A percentile compares a stretch with the other conserved stretches of the same genome.
Evolutionary conservation across 1,139 yeast species (phyloP).

Genomic region (Barnettozyma hawaiiensis): DNA sequence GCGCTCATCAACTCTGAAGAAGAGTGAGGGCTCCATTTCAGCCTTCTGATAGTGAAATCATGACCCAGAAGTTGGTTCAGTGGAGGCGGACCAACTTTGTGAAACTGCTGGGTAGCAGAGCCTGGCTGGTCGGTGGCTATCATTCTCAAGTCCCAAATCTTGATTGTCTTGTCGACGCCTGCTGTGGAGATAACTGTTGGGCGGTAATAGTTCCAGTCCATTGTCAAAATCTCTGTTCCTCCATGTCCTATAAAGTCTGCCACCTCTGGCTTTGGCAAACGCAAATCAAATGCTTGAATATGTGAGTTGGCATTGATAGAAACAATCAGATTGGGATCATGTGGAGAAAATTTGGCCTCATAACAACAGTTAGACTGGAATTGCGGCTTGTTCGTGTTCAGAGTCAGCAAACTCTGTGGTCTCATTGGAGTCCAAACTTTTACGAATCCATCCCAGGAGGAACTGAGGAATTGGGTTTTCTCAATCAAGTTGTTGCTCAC

Average conservation of each 20-base stretch:
- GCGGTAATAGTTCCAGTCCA: conserved; percentile 90
- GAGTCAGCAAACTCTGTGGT: conserved; percentile 52
- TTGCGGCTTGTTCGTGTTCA: conserved; percentile 29
- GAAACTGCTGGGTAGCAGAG: conserved; percentile 26
- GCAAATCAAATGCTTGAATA: conserved; percentile 78
- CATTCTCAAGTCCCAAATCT: conserved; percentile 87
- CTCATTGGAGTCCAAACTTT: conserved; percentile 69
- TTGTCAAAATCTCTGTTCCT: conserved; percentile 72
- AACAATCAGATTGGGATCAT: conserved; percentile 62
- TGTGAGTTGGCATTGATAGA: conserved; percentile 80
- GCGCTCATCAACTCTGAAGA: conserved; percentile 66
- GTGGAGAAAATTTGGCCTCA: conserved; percentile 82
- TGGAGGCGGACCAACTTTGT: conserved; percentile 58
- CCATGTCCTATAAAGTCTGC: conserved; percentile 69
- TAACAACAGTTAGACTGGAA: conserved; percentile 52
- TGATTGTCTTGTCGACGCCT: conserved; percentile 80
- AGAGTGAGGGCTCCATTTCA: conserved; percentile 86
- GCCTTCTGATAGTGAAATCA: conserved; percentile 78
- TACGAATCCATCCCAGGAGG: conserved; percentile 91
- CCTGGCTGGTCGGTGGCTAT: conserved; percentile 39
- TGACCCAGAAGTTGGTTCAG: conserved; percentile 79
- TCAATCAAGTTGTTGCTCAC: conserved; percentile 85
- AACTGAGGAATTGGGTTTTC: conserved; percentile 62
- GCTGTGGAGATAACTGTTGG: conserved; percentile 76
- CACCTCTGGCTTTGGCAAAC: conserved; percentile 49